Evolutionary conservation across 1,284 basidiomycete genomes (phyloP), one percentile per base, ranked within the genome.

Genomic region (Pyrrhoderma noxium): DNA sequence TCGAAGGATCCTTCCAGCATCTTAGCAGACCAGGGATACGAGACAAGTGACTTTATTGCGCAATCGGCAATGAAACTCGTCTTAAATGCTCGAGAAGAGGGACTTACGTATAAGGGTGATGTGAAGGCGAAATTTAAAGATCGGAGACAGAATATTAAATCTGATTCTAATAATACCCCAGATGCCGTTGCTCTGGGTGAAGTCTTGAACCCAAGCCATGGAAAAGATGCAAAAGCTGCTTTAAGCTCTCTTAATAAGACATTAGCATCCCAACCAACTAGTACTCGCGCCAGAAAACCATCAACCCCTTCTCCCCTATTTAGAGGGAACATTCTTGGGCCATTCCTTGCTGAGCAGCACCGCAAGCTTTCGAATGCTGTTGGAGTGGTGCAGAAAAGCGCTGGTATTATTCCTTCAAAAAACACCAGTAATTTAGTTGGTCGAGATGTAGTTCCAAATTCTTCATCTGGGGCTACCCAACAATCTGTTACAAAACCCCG

Each of bases 1-100:
- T 89, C 88, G 0, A 75, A 82, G 2, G 89, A 90, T 58, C 79
- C 89, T 0, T 70, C 74, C 9, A 89, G 87, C 55, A 80, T 93
- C 49, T 74, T 93, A 2, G 70, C 76, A 1, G 82, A 87, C 58
- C 73, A 80, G 48, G 82, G 82, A 0, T 71, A 67, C 4, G 83
- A 83, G 11, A 79, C 82, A 0, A 74, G 78, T 14, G 69, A 75
- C 0, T 68, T 86, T 9, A 70, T 93, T 22, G 77, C 79, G 0
- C 67, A 67, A 39, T 72, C 91, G 3, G 89, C 92, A 0, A 72
- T 88, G 55, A 73, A 79, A 27, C 76, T 94, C 3, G 79, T 94
- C 18, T 73, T 72, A 50, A 82, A 78, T 45, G 86, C 89, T 0
- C 73, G 89, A 3, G 86, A 90, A 51, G 76, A 80, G 49, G 77